Evolutionary conservation across 148 eudicot species (phyloP), one percentile per base, ranked within the genome.

Genomic region (Chenopodium formosanum): DNA sequence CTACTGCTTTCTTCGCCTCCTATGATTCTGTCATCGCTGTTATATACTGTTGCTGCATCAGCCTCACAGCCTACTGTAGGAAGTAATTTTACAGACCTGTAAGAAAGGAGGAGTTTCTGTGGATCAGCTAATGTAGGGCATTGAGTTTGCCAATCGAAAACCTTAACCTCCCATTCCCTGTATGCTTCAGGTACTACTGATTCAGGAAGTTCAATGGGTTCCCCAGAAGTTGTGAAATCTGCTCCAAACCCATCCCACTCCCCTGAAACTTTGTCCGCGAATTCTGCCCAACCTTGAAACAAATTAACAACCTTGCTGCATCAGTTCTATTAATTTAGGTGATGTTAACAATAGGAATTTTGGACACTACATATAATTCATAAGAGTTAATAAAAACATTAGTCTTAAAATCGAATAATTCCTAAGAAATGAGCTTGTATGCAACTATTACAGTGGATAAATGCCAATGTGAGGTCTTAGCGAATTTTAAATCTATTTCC

Each of bases 31-130:
- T 88, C 91, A 75, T 90, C 88, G 1, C 87, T 56, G 84, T 52
- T 87, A 74, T 92, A 81, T 69, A 82, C 75, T 70, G 99, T 97
- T 56, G 98, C 99, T 17, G 99, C 99, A 87, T 97, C 99, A 11
- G 99, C 99, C 85, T 97, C 99, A 81, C 99, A 97, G 14, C 99
- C 99, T 4, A 97, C 99, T 19, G 99, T 97, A 8, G 99, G 99
- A 73, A 97, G 97, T 78, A 97, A 85, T 83, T 88, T 90, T 25
- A 97, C 83, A 9, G 87, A 80, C 76, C 91, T 90, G 87, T 94
- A 97, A 20, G 88, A 75, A 16, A 87, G 75, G 77, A 50, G 19
- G 2, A 31, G 46, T 70, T 85, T 82, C 32, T 87, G 73, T 10
- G 86, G 86, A 70, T 82, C 86, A 23, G 97, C 98, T 47, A 91